phyloP scores from a whole-genome alignment of 768 basidiomycete genomes.

The Sporobolomyces pararoseus region DNA sequence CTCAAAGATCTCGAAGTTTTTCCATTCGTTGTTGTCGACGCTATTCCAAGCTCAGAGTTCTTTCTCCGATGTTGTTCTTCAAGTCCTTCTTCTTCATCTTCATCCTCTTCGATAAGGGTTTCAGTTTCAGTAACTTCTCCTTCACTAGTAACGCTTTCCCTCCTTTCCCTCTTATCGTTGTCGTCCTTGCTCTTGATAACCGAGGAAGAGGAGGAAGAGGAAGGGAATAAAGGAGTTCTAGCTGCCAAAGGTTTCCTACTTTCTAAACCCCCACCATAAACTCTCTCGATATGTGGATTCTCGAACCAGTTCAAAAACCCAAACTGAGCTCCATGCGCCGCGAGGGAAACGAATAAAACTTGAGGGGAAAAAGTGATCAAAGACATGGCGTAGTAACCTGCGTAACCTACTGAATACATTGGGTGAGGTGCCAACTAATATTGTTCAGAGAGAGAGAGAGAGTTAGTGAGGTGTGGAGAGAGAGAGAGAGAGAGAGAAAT shows the following conservation, averaged over 20 bases:
- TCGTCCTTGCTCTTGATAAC: background rate
- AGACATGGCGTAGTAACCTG: constrained; percentile 80
- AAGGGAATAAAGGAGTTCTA: constrained; percentile 53
- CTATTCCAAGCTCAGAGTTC: too few relatives aligned
- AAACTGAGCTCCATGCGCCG: constrained; percentile 92
- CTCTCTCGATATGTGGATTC: constrained; percentile 92
- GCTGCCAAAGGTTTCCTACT: constrained; percentile 81
- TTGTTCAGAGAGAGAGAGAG: too few relatives aligned
- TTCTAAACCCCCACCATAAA: constrained; percentile 82
- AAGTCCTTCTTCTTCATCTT: background rate
- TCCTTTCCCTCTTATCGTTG: background rate
- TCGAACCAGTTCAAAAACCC: constrained; percentile 93
- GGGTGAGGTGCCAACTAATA: constrained; percentile 54
- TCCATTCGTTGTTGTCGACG: too few relatives aligned
- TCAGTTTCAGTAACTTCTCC: constrained; percentile 60
- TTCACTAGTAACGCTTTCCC: background rate
- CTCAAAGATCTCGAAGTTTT: background rate
- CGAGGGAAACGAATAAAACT: constrained; percentile 88
- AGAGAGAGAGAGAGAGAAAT: background rate
- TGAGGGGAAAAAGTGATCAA: constrained; percentile 82
- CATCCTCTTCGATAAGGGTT: constrained; percentile 54
- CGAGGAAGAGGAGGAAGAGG: background rate
- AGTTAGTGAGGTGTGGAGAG: background rate
- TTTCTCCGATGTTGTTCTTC: background rate
- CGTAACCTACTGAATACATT: constrained; percentile 81